Evolutionary conservation across 179 eudicot genomes (phyloP).

Genomic region (Beta lomatogona): DNA sequence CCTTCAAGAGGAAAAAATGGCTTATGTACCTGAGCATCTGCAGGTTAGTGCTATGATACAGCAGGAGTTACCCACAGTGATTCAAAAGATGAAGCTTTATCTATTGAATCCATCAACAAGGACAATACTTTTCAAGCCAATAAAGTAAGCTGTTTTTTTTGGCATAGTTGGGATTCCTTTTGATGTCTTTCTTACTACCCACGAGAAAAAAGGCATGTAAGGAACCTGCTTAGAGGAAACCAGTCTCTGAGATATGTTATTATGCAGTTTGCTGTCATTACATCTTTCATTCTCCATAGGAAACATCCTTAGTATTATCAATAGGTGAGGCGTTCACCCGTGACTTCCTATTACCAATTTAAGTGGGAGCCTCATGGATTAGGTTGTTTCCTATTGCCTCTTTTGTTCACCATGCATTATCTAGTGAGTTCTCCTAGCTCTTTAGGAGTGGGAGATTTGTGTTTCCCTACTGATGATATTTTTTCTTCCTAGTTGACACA

Average conservation of each 20-base stretch:
- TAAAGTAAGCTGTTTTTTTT: slow-evolving; percentile 58
- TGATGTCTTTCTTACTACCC: neutral
- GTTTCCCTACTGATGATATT: neutral
- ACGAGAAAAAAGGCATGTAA: neutral
- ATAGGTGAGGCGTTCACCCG: neutral
- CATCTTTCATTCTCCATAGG: neutral
- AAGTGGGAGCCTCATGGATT: neutral
- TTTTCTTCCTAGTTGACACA: neutral
- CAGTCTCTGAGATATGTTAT: neutral
- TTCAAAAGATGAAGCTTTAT: slow-evolving; percentile 89
- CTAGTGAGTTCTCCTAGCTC: neutral
- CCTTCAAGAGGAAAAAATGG: neutral
- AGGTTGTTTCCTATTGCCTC: neutral
- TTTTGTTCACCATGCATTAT: neutral
- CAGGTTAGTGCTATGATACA: slow-evolving; percentile 75
- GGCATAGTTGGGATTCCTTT: neutral
- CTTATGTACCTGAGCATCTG: neutral
- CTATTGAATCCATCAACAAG: slow-evolving; percentile 88
- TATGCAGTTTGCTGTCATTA: neutral
- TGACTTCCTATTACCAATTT: neutral
- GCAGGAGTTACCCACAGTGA: slow-evolving; percentile 76
- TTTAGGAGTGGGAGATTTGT: neutral
- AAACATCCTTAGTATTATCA: neutral
- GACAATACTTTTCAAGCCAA: slow-evolving; percentile 92
- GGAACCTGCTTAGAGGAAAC: neutral